A percentile compares a stretch with the other conserved stretches of the same genome.
Conservation (phyloP, 306 rosid species). For the Vigna nakashimae region DNA sequence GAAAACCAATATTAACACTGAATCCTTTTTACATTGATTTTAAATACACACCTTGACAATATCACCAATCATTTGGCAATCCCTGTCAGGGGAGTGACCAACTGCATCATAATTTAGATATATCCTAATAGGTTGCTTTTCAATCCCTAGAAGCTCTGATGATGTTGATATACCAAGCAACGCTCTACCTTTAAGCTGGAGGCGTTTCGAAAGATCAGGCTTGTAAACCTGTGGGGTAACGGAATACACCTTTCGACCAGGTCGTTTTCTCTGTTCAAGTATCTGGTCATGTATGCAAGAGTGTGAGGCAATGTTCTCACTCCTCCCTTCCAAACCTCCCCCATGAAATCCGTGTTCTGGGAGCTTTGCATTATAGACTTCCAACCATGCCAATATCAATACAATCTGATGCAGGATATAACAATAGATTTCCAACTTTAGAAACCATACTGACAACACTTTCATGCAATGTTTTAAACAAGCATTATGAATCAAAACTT, state of each 20-base stretch:
- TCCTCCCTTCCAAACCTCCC: conserved; percentile 53
- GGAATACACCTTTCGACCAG: conserved; percentile 90
- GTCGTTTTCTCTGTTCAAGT: conserved; percentile 86
- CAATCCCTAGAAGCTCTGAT: conserved; percentile 58
- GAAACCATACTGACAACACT: conserved; percentile 11
- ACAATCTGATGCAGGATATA: conserved; percentile 66
- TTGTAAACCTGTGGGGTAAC: conserved; percentile 85
- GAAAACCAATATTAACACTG: conserved; percentile 33
- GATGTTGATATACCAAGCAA: conserved; percentile 69
- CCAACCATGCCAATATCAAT: conserved; percentile 67
- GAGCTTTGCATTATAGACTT: conserved; percentile 55
- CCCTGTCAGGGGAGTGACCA: conserved; percentile 94
- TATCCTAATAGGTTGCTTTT: conserved; percentile 85
- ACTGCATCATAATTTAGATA: conserved; percentile 97
- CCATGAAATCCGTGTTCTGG: conserved; percentile 53
- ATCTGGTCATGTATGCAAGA: conserved; percentile 97
- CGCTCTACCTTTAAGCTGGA: conserved; percentile 73
- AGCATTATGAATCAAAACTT: conserved; percentile 22
- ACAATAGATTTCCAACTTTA: conserved; percentile 34
- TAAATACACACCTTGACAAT: conserved; percentile 79
- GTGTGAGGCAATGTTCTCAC: conserved; percentile 72
- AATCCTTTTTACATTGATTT: conserved; percentile 14
- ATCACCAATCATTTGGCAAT: conserved; percentile 80
- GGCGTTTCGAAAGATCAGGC: conserved; percentile 55
- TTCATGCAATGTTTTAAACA: conserved; percentile 19